Evolutionary conservation across 768 basidiomycete genomes (phyloP).

Genomic region (Collybia mongolica): DNA sequence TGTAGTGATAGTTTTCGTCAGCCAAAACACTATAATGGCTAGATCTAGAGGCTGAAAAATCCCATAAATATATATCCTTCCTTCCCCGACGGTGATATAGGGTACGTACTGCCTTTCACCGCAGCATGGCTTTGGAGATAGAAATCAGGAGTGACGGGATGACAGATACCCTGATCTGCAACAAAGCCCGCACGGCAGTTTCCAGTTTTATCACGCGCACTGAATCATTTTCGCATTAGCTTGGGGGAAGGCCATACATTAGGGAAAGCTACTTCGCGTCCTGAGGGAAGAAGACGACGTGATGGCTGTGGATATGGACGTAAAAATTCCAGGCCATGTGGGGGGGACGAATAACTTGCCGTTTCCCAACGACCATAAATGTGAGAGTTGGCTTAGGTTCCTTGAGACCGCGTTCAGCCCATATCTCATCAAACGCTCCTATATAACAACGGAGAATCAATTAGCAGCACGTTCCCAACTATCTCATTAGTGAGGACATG

Average conservation of each 20-base stretch:
- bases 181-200: conserved; percentile 51
- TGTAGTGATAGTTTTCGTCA: conserved; percentile 30
- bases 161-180: conserved; percentile 46
- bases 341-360: conserved; percentile 2
- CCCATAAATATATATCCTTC: background rate
- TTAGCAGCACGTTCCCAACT: background rate
- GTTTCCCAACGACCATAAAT: conserved; percentile 62
- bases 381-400: conserved; percentile 40
- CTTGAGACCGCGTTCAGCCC: conserved; percentile 25
- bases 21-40: conserved; percentile 53
- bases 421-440: conserved; percentile 36
- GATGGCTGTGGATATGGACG: no score
- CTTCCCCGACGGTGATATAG: background rate
- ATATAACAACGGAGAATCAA: background rate
- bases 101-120: conserved; percentile 42
- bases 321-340: no score
- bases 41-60: conserved; percentile 46
- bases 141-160: conserved; percentile 58
- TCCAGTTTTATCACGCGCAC: conserved; percentile 56
- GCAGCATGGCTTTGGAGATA: conserved; percentile 58
- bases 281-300: no score
- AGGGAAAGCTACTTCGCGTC: no score
- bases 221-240: conserved; percentile 1
- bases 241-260: background rate
- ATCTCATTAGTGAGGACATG: background rate